Evolutionary conservation across 192 early-diverging fungal species (phyloP), one percentile per base, ranked within the genome.

Genomic region (Rhizophlyctis rosea): DNA sequence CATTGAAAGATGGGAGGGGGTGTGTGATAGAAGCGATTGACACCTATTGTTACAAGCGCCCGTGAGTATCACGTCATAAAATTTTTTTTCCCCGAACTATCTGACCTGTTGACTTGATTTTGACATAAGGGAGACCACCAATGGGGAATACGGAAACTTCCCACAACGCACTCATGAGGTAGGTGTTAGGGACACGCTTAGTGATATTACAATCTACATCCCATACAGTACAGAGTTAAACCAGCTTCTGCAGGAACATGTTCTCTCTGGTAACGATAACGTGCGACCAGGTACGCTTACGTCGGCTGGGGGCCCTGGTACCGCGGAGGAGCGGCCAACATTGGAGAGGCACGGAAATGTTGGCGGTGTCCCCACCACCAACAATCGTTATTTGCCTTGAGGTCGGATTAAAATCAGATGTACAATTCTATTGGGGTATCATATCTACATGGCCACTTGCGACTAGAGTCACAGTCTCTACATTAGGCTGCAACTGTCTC

Each of bases 141-240:
- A 67, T 34, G 65, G 65, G 14, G 65, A 67, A 33, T 67, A 67
- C 50, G 65, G 65, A 24, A 67, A 67, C 48, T 67, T 67, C 57
- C 65, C 65, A 2, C 65, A 57, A 11, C 65, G 57, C 11, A 48
- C 48, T 3, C 65, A 67, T 34, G 34, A 5, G 59, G 59, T 60
- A 60, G 33, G 39, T 4, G 50, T 9, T n/a, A n/a, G 39, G 39
- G 39, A n/a, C 39, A 9, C 39, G 9, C 9, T 47, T n/a, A 47
- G 39, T 47, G 9, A 25, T 25, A 52, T n/a, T n/a, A n/a, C n/a
- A n/a, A n/a, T n/a, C n/a, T n/a, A n/a, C n/a, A n/a, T n/a, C n/a
- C n/a, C n/a, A n/a, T n/a, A n/a, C n/a, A n/a, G n/a, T n/a, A n/a
- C n/a, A n/a, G n/a, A n/a, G n/a, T n/a, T n/a, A n/a, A n/a, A n/a